Percentiles rank a stretch among this genome's conserved stretches.
Conservation (phyloP, 768 basidiomycete genomes). For the Hypsizygus marmoreus region DNA sequence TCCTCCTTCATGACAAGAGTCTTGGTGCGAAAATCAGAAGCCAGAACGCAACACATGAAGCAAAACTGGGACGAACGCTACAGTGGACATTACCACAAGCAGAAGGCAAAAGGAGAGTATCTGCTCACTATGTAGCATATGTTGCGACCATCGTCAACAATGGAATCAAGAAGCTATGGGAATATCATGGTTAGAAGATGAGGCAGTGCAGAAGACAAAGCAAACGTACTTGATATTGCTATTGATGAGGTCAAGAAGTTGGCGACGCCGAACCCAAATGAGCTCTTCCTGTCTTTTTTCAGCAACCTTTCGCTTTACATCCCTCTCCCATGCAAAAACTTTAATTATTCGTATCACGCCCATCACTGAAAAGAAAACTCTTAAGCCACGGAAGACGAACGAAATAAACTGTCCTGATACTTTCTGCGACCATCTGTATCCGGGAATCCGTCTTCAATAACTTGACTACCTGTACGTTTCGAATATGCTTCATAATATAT, state of each 20-base stretch:
- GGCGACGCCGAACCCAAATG: conserved; percentile 46
- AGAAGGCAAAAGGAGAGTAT: background rate
- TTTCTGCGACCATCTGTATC: conserved; percentile 62
- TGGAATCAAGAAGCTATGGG: conserved; percentile 54
- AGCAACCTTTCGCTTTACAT: conserved; percentile 48
- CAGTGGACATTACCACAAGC: background rate
- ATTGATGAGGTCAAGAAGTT: conserved; percentile 49
- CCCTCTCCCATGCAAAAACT: conserved; percentile 66
- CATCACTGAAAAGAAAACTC: conserved; percentile 40
- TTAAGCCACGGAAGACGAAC: conserved; percentile 2
- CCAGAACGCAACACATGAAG: background rate
- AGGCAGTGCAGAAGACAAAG: background rate
- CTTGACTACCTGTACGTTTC: conserved; percentile 44
- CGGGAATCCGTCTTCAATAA: conserved; percentile 59
- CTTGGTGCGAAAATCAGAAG: too few relatives aligned
- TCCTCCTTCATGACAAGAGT: conserved; percentile 39
- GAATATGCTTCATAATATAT: conserved; percentile 46
- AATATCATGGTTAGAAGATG: background rate
- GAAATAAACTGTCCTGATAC: conserved; percentile 22
- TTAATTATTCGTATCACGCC: conserved; percentile 66
- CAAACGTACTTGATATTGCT: conserved; percentile 39
- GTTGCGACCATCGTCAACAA: conserved; percentile 65
- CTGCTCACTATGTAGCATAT: conserved; percentile 55
- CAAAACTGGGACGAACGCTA: conserved; percentile 4
- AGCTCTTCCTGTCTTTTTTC: conserved; percentile 64